phyloP scores from a whole-genome alignment of 306 rosid genomes.

The Cicer judaicum region DNA sequence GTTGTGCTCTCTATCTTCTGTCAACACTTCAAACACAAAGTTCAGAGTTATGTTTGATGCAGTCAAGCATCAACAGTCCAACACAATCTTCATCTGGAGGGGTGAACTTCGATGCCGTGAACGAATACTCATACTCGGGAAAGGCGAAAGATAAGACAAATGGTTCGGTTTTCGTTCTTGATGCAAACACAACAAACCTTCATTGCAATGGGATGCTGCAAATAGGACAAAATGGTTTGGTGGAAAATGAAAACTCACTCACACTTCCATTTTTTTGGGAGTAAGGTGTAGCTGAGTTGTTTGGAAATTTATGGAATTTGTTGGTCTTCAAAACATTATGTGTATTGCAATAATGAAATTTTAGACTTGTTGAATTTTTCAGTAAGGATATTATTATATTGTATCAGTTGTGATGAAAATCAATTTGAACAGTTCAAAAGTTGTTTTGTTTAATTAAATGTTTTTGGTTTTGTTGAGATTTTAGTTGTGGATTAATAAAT shows the following conservation, averaged over 20 bases:
- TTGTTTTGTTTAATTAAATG: neutral
- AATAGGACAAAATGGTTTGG: conserved; percentile 55
- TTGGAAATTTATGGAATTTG: conserved; percentile 24
- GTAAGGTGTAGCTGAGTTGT: conserved; percentile 37
- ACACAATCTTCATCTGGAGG: conserved; percentile 50
- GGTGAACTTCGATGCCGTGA: conserved; percentile 44
- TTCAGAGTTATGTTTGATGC: conserved; percentile 54
- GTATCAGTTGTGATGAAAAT: conserved; percentile 25
- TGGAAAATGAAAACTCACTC: conserved; percentile 55
- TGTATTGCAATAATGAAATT: conserved; percentile 34
- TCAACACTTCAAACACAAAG: conserved; percentile 71
- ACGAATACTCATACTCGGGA: neutral
- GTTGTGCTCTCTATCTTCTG: conserved; percentile 99
- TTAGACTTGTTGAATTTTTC: conserved; percentile 41
- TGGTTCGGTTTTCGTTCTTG: neutral
- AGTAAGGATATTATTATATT: conserved; percentile 16
- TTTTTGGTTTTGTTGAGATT: conserved; percentile 1
- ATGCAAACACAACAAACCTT: conserved; percentile 46
- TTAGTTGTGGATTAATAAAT: conserved; percentile 7
- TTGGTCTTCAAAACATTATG: conserved; percentile 30
- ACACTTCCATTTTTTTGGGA: conserved; percentile 72
- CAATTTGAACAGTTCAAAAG: conserved; percentile 5
- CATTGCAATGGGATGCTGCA: conserved; percentile 54
- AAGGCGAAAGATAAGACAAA: conserved; percentile 4
- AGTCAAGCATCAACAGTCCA: conserved; percentile 55